Percentiles rank a stretch among this genome's conserved stretches.
Conservation (phyloP, 2,329 filamentous ascomycete genomes). For the Cordyceps farinosa region DNA sequence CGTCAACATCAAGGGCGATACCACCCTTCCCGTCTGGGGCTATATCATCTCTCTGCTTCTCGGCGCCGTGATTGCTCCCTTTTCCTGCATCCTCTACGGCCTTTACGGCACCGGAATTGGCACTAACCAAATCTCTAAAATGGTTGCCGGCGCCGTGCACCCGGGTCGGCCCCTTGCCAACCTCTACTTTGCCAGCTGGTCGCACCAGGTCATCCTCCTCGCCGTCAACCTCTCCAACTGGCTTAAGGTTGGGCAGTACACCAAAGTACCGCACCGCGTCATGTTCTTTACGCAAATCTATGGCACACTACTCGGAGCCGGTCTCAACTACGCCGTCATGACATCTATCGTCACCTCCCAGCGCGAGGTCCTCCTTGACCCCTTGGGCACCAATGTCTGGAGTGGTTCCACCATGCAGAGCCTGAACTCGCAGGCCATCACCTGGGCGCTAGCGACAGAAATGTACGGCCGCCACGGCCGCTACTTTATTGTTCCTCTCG, state of each 20-base stretch:
- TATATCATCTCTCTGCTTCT: conserved; percentile 34
- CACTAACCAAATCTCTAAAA: conserved; percentile 32
- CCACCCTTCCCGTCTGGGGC: conserved; percentile 34
- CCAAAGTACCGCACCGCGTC: conserved; percentile 36
- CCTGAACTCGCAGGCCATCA: conserved; percentile 37
- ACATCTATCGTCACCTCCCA: conserved; percentile 42
- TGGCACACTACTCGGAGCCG: conserved; percentile 39
- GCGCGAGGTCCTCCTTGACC: conserved; percentile 37
- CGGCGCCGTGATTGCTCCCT: conserved; percentile 36
- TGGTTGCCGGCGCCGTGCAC: conserved; percentile 46
- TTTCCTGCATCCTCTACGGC: conserved; percentile 29
- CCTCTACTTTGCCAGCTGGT: conserved; percentile 39
- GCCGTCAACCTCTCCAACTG: conserved; percentile 28
- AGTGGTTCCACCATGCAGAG: conserved; percentile 45
- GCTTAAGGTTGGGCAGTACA: conserved; percentile 38
- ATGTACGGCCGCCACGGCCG: conserved; percentile 38
- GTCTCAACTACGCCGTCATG: conserved; percentile 46
- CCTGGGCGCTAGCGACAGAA: conserved; percentile 36
- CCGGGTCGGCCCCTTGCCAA: conserved; percentile 39
- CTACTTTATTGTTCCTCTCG: conserved; percentile 37
- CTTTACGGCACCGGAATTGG: conserved; percentile 22
- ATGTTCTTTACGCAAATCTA: conserved; percentile 40
- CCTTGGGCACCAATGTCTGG: conserved; percentile 44
- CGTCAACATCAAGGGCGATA: conserved; percentile 34
- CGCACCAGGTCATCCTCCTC: conserved; percentile 32